A percentile compares a stretch with the other conserved stretches of the same genome.
Conservation (phyloP, 805 yeast species). For the Candida anglica region DNA sequence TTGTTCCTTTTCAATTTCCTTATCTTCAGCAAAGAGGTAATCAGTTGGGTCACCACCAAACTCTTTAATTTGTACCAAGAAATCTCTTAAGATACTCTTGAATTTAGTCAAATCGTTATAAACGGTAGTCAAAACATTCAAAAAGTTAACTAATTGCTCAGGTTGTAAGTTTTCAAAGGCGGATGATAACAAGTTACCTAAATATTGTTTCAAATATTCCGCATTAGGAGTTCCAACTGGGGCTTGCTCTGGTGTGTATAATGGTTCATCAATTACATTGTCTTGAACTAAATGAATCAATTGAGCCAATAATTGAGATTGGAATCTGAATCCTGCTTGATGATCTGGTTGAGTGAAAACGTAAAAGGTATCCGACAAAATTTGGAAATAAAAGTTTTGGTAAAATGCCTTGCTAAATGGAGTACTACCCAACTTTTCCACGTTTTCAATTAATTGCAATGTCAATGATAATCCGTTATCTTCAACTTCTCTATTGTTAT, state of each 20-base stretch:
- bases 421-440: conserved; percentile 67
- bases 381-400: conserved; percentile 82
- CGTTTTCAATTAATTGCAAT: conserved; percentile 78
- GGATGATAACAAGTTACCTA: conserved; percentile 72
- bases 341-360: conserved; percentile 97
- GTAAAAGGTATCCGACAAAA: conserved; percentile 85
- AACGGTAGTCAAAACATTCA: conserved; percentile 68
- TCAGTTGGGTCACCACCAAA: conserved; percentile 95
- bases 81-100: conserved; percentile 85
- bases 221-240: conserved; percentile 83
- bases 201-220: conserved; percentile 71
- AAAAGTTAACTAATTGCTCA: conserved; percentile 78
- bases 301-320: conserved; percentile 78
- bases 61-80: conserved; percentile 93
- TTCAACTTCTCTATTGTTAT: conserved; percentile 95
- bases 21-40: conserved; percentile 91
- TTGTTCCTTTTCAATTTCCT: conserved; percentile 70
- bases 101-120: conserved; percentile 74
- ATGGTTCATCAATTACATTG: conserved; percentile 68
- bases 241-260: conserved; percentile 76
- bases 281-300: conserved; percentile 80
- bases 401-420: conserved; percentile 83
- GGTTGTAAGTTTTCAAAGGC: conserved; percentile 92
- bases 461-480: conserved; percentile 84
- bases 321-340: conserved; percentile 90